phyloP scores from a whole-genome alignment of 2,329 filamentous ascomycete species.

The Alternaria triticimaculans region DNA sequence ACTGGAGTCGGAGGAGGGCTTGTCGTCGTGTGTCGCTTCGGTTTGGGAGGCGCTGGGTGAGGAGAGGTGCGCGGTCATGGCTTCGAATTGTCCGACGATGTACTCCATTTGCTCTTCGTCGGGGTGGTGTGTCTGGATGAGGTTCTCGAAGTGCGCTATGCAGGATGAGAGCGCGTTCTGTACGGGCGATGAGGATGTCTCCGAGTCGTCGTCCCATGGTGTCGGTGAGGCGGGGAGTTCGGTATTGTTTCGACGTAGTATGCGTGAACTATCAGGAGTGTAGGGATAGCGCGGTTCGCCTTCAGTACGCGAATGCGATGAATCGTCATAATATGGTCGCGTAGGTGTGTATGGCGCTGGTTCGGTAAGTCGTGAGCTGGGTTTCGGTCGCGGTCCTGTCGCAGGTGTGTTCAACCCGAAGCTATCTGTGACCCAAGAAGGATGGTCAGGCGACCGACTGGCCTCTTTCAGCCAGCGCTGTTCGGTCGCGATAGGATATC shows the following conservation, averaged over 20 bases:
- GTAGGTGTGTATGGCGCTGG: constrained; percentile 30
- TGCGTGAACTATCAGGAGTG: constrained; percentile 40
- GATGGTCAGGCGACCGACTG: background rate
- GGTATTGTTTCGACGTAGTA: constrained; percentile 21
- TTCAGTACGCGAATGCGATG: constrained; percentile 4
- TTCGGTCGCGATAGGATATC: constrained; percentile 14
- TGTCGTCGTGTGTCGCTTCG: constrained; percentile 21
- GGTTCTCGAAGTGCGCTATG: constrained; percentile 38
- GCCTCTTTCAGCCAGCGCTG: constrained; percentile 12
- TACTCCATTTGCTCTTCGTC: constrained; percentile 45
- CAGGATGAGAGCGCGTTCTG: constrained; percentile 43
- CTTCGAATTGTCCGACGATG: constrained; percentile 41
- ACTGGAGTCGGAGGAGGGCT: constrained; percentile 25
- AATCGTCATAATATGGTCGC: constrained; percentile 18
- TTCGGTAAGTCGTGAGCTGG: constrained; percentile 20
- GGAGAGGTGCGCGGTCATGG: constrained; percentile 39
- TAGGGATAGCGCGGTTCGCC: constrained; percentile 39
- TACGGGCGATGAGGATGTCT: constrained; percentile 32
- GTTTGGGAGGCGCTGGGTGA: constrained; percentile 36
- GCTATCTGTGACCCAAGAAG: constrained; percentile 1
- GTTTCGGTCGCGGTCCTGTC: constrained; percentile 23
- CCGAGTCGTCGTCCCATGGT: constrained; percentile 33
- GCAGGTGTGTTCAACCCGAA: constrained; percentile 18
- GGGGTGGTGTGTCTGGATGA: constrained; percentile 39
- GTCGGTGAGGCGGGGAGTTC: constrained; percentile 26